Evolutionary conservation across 2,329 filamentous ascomycete species (phyloP), one percentile per base, ranked within the genome.

Genomic region (Colletotrichum coccodes): DNA sequence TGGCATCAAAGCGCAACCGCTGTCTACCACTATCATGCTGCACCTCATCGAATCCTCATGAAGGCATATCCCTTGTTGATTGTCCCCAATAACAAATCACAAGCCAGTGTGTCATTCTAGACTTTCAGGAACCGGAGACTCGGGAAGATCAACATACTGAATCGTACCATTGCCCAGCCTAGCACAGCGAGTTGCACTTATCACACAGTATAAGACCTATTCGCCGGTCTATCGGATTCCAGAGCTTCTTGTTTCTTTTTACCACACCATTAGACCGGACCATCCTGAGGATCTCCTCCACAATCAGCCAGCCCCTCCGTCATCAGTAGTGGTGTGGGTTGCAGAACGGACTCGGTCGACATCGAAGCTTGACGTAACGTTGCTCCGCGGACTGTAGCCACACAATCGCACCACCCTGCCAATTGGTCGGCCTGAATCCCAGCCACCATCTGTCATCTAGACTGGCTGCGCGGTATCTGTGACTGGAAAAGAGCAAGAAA

Each of bases 321-420:
- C 34, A 21, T 68, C 65, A 47, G 38, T 44, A 60, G 54, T 60
- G 36, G 61, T 50, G 49, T 26, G 46, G 49, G 54, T 60, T 47
- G 40, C 60, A 28, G 21, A 69, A 34, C 42, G 38, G 49, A 36
- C 54, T 50, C 32, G 5, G 40, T 44, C 54, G 36, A 42, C 34
- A 53, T 60, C 34, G 28, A 64, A 50, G 44, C 40, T 69, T 60
- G 66, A 69, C 61, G 66, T 69, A 69, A 69, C 66, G 66, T 69
- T 69, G 61, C 66, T 56, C 54, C 30, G 28, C 42, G 40, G 32
- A 52, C 44, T 36, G 49, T 42, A 46, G 38, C 23, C 59, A 50
- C 42, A 52, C 42, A 49, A 36, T 50, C 44, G 28, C 54, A 64
- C 46, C 46, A 40, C 28, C 36, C 61, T 56, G 52, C 40, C 54